A percentile compares a stretch with the other conserved stretches of the same genome.
These are phyloP conservation scores for Ammopiptanthus mongolicus DNA, from an alignment of 306 rosid genomes.

Conservation along the genomic window DNA sequence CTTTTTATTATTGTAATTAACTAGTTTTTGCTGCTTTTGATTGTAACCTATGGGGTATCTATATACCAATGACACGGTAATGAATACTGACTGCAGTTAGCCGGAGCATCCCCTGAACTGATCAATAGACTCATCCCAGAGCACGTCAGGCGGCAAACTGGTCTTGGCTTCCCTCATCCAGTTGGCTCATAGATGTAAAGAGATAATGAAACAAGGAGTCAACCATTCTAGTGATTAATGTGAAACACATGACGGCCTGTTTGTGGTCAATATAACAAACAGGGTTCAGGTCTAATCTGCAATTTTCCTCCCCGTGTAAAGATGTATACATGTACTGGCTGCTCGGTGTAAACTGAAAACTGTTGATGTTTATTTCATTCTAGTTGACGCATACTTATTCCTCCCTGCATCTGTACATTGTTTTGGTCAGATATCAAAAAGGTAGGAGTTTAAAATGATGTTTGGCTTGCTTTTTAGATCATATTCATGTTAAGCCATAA, in stretches of 20 bases:
- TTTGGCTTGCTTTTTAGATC: slow-evolving; percentile 21
- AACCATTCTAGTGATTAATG: slow-evolving; percentile 33
- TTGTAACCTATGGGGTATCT: neutral
- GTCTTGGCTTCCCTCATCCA: slow-evolving; percentile 47
- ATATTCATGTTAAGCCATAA: neutral
- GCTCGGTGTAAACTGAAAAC: slow-evolving; percentile 45
- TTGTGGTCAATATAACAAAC: slow-evolving; percentile 40
- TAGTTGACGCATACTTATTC: slow-evolving; percentile 27
- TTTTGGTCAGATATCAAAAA: slow-evolving; percentile 45
- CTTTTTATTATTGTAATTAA: neutral
- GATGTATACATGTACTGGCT: slow-evolving; percentile 58
- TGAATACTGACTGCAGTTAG: slow-evolving; percentile 44
- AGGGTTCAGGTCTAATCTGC: slow-evolving; percentile 46
- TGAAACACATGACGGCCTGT: slow-evolving; percentile 37
- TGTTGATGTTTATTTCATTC: slow-evolving; percentile 41
- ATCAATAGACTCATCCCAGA: slow-evolving; percentile 82
- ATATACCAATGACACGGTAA: neutral
- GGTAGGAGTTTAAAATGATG: slow-evolving; percentile 30
- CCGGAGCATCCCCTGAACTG: slow-evolving; percentile 73
- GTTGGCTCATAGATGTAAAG: slow-evolving; percentile 51
- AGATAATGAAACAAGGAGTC: slow-evolving; percentile 33
- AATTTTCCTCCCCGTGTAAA: slow-evolving; percentile 44
- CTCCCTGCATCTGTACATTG: slow-evolving; percentile 36
- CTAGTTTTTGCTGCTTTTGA: neutral
- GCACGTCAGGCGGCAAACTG: slow-evolving; percentile 64